Evolutionary conservation across 345 rosid genomes (phyloP).

Genomic region (Cardamine occulta): DNA sequence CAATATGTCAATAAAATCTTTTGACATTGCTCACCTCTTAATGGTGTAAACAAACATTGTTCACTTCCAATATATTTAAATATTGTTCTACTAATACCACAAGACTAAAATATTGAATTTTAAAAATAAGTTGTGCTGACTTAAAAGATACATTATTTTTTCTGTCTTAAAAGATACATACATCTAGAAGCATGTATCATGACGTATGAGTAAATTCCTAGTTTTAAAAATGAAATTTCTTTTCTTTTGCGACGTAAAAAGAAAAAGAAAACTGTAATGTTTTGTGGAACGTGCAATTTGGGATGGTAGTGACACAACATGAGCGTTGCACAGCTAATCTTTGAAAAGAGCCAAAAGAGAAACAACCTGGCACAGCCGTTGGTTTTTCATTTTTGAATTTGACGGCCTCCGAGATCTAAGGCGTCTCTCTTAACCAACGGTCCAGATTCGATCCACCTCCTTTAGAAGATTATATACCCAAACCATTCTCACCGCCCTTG

Average conservation of each 20-base stretch:
- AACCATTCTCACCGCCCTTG: conserved; percentile 4
- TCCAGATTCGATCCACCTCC: conserved; percentile 19
- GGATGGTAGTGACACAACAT: not conserved
- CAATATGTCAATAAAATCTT: not conserved
- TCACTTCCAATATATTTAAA: not conserved
- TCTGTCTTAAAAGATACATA: not conserved
- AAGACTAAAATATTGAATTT: not conserved
- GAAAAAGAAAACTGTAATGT: not conserved
- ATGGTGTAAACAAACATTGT: not conserved
- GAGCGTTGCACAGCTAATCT: conserved; percentile 27
- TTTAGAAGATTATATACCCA: conserved; percentile 8
- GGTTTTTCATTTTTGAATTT: conserved; percentile 4
- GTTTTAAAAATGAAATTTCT: not conserved
- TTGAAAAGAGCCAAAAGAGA: conserved; percentile 30
- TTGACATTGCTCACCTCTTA: not conserved
- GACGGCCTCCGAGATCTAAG: conserved; percentile 38
- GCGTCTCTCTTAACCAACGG: conserved; percentile 33
- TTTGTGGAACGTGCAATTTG: not conserved
- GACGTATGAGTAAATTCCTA: not conserved
- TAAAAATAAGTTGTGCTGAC: not conserved
- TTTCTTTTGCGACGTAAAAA: not conserved
- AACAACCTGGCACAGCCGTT: conserved; percentile 36
- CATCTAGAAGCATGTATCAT: not conserved
- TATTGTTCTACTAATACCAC: not conserved
- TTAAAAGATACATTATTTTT: not conserved